A percentile compares a stretch with the other conserved stretches of the same genome.
phyloP scores from a whole-genome alignment of 257 asterid genomes.

The Nicotiana tabacum region DNA sequence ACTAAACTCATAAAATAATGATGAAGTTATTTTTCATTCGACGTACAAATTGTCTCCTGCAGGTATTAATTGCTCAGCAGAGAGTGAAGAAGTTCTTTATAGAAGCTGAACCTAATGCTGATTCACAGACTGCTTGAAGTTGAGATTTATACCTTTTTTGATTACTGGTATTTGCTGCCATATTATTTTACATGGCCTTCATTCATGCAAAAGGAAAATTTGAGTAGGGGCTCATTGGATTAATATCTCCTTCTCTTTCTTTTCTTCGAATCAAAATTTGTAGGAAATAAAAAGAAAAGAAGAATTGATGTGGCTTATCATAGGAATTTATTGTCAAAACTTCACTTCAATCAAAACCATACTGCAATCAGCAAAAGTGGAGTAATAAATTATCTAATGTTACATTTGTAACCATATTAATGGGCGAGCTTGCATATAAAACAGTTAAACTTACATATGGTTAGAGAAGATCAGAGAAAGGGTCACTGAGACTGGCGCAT shows the following conservation, averaged over 20 bases:
- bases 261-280: too few relatives aligned
- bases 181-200: background rate
- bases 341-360: too few relatives aligned
- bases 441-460: too few relatives aligned
- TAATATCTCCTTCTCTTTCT: background rate
- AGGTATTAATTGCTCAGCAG: constrained; percentile 36
- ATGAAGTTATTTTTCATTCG: background rate
- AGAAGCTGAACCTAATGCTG: constrained; percentile 17
- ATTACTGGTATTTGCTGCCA: background rate
- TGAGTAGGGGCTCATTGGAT: background rate
- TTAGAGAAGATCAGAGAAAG: too few relatives aligned
- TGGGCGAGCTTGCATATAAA: too few relatives aligned
- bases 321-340: too few relatives aligned
- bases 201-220: background rate
- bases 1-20: background rate
- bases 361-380: too few relatives aligned
- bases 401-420: too few relatives aligned
- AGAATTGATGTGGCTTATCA: too few relatives aligned
- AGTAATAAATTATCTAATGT: too few relatives aligned
- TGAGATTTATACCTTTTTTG: background rate
- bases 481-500: too few relatives aligned
- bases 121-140: constrained; percentile 21
- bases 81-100: constrained; percentile 38
- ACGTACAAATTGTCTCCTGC: background rate
- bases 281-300: too few relatives aligned